Conservation (phyloP, 805 yeast species). For the Pichia exigua region DNA sequence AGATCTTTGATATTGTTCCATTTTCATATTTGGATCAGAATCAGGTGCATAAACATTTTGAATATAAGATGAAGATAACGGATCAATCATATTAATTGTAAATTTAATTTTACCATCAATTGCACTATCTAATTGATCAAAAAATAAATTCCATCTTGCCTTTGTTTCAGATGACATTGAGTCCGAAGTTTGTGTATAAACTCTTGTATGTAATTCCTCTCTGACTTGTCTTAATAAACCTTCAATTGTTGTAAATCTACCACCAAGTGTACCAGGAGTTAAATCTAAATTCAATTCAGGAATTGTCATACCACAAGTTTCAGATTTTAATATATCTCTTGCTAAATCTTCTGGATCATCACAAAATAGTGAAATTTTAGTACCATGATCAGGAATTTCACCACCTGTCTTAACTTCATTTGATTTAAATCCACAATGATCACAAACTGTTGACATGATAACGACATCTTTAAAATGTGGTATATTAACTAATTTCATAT, state of each 20-base stretch:
- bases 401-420: conserved; percentile 99
- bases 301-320: conserved; percentile 76
- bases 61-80: conserved; percentile 88
- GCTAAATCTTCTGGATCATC: conserved; percentile 90
- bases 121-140: conserved; percentile 68
- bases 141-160: conserved; percentile 76
- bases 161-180: conserved; percentile 78
- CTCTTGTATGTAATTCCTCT: conserved; percentile 82
- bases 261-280: conserved; percentile 95
- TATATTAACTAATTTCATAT: conserved; percentile 92
- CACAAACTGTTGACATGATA: conserved; percentile 91
- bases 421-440: conserved; percentile 87
- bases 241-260: conserved; percentile 94
- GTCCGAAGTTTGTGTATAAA: conserved; percentile 79
- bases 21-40: conserved; percentile 88
- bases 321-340: conserved; percentile 90
- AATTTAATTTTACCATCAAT: conserved; percentile 73
- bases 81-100: conserved; percentile 87
- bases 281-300: conserved; percentile 89
- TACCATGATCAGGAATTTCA: conserved; percentile 82
- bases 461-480: conserved; percentile 98
- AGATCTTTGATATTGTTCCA: conserved; percentile 88
- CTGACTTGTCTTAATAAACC: conserved; percentile 84
- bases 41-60: conserved; percentile 99
- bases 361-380: conserved; percentile 59